Evolutionary conservation across 495 filamentous ascomycete species (phyloP), one percentile per base, ranked within the genome.

Genomic region (Hypoxylon intermedium): DNA sequence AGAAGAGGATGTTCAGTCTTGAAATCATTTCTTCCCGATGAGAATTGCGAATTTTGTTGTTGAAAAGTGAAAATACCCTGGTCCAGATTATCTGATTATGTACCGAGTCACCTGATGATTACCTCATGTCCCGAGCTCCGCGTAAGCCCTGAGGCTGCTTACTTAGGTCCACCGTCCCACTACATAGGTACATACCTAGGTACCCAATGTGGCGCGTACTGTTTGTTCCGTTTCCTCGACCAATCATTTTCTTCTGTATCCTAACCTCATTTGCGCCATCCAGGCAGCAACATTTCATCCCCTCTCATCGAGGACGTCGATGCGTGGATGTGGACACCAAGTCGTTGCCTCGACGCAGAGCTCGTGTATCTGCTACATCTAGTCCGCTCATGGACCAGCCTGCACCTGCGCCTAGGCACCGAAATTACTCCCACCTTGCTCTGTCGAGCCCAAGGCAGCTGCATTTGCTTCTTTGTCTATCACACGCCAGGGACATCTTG

Each of bases 221-320:
- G 4, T 20, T 26, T 43, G 15, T 6, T 26, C 20, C 9, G 12
- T 12, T 24, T 9, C n/a, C 24, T 9, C 40, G 13, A 20, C 48
- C 60, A 64, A 58, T 58, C 15, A 48, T 0, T 3, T 12, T 0
- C 44, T 30, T 36, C 41, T 33, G 30, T 41, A 28, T 58, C 16
- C 15, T n/a, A 38, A 52, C 47, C 18, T 58, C 37, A 58, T 53
- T 49, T 43, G 28, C 43, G 26, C 34, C 37, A 56, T 48, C 31
- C 49, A 64, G 60, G 60, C 60, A 64, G 37, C 60, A 64, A 44
- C 60, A 51, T 64, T 64, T 64, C 26, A 13, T 40, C 34, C 31
- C 47, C 49, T n/a, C n/a, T 47, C n/a, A n/a, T 18, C 13, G 20
- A 36, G 6, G 11, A 36, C 33, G n/a, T 11, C n/a, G 9, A 44